Evolutionary conservation across 495 filamentous ascomycete genomes (phyloP).

Genomic region (Mytilinidion resinicola): DNA sequence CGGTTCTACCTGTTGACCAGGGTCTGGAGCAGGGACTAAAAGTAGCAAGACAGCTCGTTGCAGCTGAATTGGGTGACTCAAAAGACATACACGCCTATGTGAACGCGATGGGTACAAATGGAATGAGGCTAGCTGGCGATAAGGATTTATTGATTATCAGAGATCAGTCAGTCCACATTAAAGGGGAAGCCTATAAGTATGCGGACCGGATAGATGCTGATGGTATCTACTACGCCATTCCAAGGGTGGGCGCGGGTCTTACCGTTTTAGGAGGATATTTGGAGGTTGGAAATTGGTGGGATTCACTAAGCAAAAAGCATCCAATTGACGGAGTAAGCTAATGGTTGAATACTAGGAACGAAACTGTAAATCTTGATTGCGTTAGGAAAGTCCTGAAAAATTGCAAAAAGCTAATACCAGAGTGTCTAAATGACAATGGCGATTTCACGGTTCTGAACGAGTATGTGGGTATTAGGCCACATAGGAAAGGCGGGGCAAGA

Average conservation of each 20-base stretch:
- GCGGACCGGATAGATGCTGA: not conserved
- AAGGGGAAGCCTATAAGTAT: not conserved
- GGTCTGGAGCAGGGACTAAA: not conserved
- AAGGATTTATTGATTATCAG: not conserved
- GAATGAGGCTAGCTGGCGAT: not conserved
- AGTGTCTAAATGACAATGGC: not conserved
- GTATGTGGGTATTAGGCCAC: not conserved
- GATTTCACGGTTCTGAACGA: not conserved
- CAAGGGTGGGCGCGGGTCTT: not conserved
- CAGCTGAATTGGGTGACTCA: too few relatives aligned
- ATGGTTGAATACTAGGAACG: not conserved
- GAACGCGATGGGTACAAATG: not conserved
- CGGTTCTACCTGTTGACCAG: not conserved
- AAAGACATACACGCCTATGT: not conserved
- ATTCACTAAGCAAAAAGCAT: not conserved
- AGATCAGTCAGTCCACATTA: not conserved
- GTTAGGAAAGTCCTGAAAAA: not conserved
- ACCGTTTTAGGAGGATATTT: not conserved
- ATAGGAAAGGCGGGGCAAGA: not conserved
- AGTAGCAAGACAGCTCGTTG: not conserved
- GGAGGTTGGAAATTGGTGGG: not conserved
- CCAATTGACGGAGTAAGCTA: too few relatives aligned
- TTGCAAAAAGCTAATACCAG: not conserved
- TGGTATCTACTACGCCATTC: not conserved
- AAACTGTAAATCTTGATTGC: not conserved